Base-by-base conservation (phyloP, 2,329 filamentous ascomycete species). In the Parastagonospora nodorum region DNA sequence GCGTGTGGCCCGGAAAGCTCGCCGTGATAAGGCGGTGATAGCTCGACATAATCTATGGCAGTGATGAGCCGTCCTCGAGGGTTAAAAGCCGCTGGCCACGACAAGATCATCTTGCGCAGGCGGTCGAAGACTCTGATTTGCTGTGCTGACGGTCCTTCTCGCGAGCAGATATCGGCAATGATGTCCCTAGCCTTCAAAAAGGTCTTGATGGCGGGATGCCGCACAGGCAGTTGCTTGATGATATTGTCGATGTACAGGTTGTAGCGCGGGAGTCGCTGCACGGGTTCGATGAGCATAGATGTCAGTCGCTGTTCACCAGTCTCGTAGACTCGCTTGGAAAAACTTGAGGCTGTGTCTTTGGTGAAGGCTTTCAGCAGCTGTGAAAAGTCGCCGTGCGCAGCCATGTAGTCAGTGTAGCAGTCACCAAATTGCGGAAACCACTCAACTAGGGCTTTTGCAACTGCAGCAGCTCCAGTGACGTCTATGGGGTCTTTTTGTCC, bases 211-310 rank as follows among this genome's bases (percentile, higher is more conserved):
- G 92, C 92, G 2, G 92, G 90, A 69, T 97, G 92, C 8, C 89
- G 86, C 43, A 92, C 84, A 4, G 93, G 92, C 14, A 97, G 82
- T 53, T 89, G 92, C 59, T 88, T 86, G 41, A 94, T 84, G 67
- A 99, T 97, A 66, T 95, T 92, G 76, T 99, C 94, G 63, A 99
- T 97, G 68, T 97, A 88, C 31, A 99, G 80, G 66, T 91, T 97
- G 76, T 99, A 99, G 24, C 94, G 88, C 24, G 94, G 94, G 45
- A 99, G 82, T 45, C 94, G 84, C 73, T 99, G 94, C 0, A 99
- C 92, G 2, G 94, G 94, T 74, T 99, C 94, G 71, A 99, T 99
- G 47, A 99, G 82, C 56, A 94, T 84, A 3, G 94, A 97, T 42
- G 90, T 92, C 46, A 97, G 83, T 50, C 87, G 84, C 75, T 99